Evolutionary conservation across 352 stramenopile species (phyloP).

Genomic region (Pythium chondricola): DNA sequence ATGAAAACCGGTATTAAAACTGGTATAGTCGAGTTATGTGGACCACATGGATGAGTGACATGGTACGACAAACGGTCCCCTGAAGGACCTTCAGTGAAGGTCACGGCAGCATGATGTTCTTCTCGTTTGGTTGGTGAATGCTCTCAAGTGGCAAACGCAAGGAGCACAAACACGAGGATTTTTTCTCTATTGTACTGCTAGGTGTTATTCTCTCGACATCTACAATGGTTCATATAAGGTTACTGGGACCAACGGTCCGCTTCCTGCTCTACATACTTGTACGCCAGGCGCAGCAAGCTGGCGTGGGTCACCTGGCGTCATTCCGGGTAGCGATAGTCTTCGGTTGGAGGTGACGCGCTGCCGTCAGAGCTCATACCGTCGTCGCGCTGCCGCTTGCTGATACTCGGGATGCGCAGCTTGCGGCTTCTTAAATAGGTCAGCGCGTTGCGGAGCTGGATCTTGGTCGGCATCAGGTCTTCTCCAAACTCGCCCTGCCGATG

Average conservation of each 20-base stretch:
- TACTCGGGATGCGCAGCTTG: slow-evolving; percentile 39
- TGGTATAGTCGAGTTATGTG: slow-evolving; percentile 4
- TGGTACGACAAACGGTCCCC: not conserved
- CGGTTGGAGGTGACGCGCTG: slow-evolving; percentile 43
- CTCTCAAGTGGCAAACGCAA: no score
- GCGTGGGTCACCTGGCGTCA: slow-evolving; percentile 17
- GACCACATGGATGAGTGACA: not conserved
- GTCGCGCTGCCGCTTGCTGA: slow-evolving; percentile 28
- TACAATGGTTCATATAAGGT: no score
- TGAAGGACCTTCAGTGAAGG: no score
- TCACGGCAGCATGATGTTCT: no score
- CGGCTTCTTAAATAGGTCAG: slow-evolving; percentile 77
- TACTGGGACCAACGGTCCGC: no score
- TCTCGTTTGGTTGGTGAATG: no score
- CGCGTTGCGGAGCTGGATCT: slow-evolving; percentile 76
- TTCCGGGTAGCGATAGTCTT: slow-evolving; percentile 53
- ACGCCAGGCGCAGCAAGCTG: slow-evolving; percentile 5
- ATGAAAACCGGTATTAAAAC: not conserved
- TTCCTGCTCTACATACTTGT: no score
- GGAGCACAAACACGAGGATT: no score
- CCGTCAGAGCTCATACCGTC: slow-evolving; percentile 42
- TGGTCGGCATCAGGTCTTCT: slow-evolving; percentile 74
- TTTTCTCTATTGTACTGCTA: no score
- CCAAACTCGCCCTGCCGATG: slow-evolving; percentile 52
- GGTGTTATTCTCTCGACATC: no score